Evolutionary conservation across 192 early-diverging fungal genomes (phyloP).

Genomic region (Coemansia erecta): DNA sequence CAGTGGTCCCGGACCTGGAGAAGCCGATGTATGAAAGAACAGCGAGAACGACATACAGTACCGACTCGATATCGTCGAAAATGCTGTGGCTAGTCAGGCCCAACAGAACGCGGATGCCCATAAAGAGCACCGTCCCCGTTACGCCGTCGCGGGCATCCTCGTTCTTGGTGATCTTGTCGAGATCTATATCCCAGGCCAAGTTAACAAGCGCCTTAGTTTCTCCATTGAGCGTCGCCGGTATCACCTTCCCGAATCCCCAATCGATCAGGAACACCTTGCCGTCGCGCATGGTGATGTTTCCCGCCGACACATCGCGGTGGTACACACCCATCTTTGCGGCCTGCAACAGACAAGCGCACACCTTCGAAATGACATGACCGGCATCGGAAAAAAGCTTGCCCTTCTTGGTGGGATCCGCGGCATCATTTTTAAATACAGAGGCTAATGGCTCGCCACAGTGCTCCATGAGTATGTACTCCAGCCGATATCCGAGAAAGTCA

Average conservation of each 20-base stretch:
- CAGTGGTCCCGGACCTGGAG: too few species aligned
- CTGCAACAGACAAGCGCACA: too few species aligned
- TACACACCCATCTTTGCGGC: neutral
- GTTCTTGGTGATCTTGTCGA: neutral
- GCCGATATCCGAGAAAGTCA: neutral
- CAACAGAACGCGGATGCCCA: too few species aligned
- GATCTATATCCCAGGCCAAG: neutral
- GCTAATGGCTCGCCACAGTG: neutral
- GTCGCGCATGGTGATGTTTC: neutral
- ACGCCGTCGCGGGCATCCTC: too few species aligned
- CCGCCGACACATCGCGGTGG: neutral
- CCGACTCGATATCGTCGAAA: too few species aligned
- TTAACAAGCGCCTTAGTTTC: neutral
- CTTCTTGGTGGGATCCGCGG: too few species aligned
- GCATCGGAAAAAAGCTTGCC: neutral
- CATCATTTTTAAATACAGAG: neutral
- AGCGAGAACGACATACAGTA: too few species aligned
- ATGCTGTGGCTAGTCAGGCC: too few species aligned
- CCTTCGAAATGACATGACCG: too few species aligned
- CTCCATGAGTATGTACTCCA: slow-evolving; percentile 9
- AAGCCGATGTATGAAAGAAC: too few species aligned
- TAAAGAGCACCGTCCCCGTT: too few species aligned
- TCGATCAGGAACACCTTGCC: too few species aligned
- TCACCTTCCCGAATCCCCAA: neutral
- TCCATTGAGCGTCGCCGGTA: neutral